phyloP scores from a whole-genome alignment of 1,284 basidiomycete genomes.

The Boletus semigastroideus region DNA sequence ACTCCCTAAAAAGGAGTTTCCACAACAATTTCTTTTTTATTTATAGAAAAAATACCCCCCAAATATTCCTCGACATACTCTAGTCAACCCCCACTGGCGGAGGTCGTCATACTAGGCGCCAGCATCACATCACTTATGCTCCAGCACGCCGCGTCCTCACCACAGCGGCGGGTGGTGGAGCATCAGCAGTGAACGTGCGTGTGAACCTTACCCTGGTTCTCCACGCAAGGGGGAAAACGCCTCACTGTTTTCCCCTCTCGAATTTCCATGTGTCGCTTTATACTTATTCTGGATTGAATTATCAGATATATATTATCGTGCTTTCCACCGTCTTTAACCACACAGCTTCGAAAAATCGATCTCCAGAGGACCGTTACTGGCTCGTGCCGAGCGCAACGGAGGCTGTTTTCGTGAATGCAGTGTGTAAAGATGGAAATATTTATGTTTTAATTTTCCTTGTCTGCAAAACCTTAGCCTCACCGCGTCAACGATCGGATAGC shows the following conservation, averaged over 20 bases:
- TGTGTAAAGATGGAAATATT: neutral
- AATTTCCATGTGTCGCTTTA: slow-evolving; percentile 10
- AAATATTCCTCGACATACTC: slow-evolving; percentile 9
- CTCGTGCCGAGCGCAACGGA: neutral
- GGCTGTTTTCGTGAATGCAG: neutral
- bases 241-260: slow-evolving; percentile 13
- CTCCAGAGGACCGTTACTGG: neutral
- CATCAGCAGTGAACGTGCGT: slow-evolving; percentile 28
- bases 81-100: neutral
- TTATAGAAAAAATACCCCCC: slow-evolving; percentile 20
- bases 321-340: neutral
- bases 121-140: too few species aligned
- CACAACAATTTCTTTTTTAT: slow-evolving; percentile 30
- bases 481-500: neutral
- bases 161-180: slow-evolving; percentile 16
- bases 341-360: neutral
- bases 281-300: slow-evolving; percentile 2
- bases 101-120: too few species aligned
- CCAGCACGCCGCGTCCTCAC: slow-evolving; percentile 21
- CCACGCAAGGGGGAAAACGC: slow-evolving; percentile 9
- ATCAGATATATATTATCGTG: slow-evolving; percentile 10
- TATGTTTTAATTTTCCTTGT: neutral
- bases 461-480: neutral
- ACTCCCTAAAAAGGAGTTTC: slow-evolving; percentile 12
- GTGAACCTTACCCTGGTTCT: slow-evolving; percentile 22